Conservation (phyloP, 805 yeast species). For the Pichia pseudocactophila region DNA sequence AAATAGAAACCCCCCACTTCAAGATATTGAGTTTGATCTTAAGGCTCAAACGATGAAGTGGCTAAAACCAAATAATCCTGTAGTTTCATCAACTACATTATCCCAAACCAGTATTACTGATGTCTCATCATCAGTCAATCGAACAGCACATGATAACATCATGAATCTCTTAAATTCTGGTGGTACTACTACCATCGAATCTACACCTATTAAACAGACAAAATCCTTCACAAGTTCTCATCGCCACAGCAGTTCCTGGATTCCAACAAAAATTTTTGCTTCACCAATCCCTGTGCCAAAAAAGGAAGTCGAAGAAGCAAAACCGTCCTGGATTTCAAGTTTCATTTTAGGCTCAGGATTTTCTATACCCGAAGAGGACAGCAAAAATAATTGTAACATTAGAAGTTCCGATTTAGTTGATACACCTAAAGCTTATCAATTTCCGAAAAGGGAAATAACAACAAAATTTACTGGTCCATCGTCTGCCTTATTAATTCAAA, state of each 20-base stretch:
- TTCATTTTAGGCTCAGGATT: conserved; percentile 25
- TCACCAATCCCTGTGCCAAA: conserved; percentile 5
- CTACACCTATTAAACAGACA: conserved; percentile 4
- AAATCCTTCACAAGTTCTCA: neutral
- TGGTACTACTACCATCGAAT: conserved; percentile 1
- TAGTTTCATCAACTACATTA: conserved; percentile 12
- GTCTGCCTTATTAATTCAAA: conserved; percentile 34
- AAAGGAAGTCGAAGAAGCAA: conserved; percentile 2
- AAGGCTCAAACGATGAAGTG: conserved; percentile 26
- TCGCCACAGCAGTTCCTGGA: neutral
- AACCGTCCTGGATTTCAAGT: conserved; percentile 22
- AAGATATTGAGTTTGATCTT: conserved; percentile 14
- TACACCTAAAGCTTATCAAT: neutral
- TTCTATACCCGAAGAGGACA: conserved; percentile 22
- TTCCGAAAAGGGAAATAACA: neutral
- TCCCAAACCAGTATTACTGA: neutral
- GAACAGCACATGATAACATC: conserved; percentile 12
- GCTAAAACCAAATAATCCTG: conserved; percentile 22
- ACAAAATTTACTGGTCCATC: conserved; percentile 28
- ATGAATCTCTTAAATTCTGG: conserved; percentile 10
- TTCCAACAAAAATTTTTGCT: conserved; percentile 4
- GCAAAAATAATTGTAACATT: conserved; percentile 21
- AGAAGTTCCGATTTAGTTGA: neutral
- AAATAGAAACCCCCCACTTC: neutral
- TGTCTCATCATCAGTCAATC: neutral